phyloP scores from a whole-genome alignment of 2,329 filamentous ascomycete genomes.

The Monilinia fructigena region DNA sequence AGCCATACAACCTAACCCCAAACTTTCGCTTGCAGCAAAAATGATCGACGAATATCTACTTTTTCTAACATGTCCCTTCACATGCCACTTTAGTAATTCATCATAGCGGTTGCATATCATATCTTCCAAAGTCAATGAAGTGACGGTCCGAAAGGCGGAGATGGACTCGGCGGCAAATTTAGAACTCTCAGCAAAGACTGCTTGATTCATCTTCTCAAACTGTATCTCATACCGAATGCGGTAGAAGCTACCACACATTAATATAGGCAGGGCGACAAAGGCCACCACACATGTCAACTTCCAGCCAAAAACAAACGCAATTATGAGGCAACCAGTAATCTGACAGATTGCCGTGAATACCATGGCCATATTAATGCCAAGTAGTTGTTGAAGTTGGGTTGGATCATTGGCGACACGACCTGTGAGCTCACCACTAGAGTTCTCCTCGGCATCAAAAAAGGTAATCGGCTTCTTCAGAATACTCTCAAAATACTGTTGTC shows the following conservation, averaged over 20 bases:
- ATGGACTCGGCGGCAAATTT: conserved; percentile 64
- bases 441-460: conserved; percentile 47
- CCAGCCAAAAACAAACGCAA: conserved; percentile 73
- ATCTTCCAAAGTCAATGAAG: conserved; percentile 60
- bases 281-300: conserved; percentile 69
- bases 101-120: conserved; percentile 53
- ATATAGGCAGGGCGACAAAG: conserved; percentile 56
- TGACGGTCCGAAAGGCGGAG: conserved; percentile 60
- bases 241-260: conserved; percentile 47
- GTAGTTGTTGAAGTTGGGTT: conserved; percentile 50
- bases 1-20: conserved; percentile 57
- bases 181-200: conserved; percentile 59
- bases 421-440: conserved; percentile 49
- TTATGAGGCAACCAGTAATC: conserved; percentile 61
- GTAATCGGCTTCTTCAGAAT: conserved; percentile 46
- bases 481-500: conserved; percentile 47
- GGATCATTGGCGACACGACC: conserved; percentile 50
- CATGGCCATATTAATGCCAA: conserved; percentile 52
- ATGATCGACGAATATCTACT: conserved; percentile 50
- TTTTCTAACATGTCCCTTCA: conserved; percentile 48
- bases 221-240: conserved; percentile 54
- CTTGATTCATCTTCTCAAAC: conserved; percentile 56
- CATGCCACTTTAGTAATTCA: conserved; percentile 48
- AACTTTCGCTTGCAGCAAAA: conserved; percentile 54
- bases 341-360: conserved; percentile 63